Conservation (phyloP, 805 yeast genomes). For the Sugiyamaella smithiae region DNA sequence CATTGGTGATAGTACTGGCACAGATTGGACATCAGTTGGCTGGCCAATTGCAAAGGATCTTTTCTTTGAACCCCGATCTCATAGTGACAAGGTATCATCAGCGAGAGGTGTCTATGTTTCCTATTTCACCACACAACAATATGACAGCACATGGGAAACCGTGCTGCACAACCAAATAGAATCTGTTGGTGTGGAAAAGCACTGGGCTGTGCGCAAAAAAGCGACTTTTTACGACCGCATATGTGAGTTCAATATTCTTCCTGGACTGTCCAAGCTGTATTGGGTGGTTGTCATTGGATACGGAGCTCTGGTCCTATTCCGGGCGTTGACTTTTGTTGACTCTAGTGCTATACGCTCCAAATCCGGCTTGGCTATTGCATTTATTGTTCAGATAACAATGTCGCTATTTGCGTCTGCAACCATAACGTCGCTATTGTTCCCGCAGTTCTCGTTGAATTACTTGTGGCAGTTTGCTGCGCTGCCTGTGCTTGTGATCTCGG, state of each 20-base stretch:
- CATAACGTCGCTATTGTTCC: slow-evolving; percentile 39
- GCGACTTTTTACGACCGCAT: neutral
- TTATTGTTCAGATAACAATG: slow-evolving; percentile 39
- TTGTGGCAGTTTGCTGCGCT: slow-evolving; percentile 39
- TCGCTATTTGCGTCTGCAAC: slow-evolving; percentile 45
- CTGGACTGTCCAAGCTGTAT: slow-evolving; percentile 23
- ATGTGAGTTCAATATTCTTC: slow-evolving; percentile 11
- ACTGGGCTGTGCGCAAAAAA: neutral
- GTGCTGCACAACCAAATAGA: neutral
- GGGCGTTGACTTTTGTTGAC: slow-evolving; percentile 40
- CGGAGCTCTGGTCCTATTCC: slow-evolving; percentile 34
- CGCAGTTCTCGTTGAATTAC: slow-evolving; percentile 33
- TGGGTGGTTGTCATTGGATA: slow-evolving; percentile 29
- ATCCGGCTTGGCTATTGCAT: slow-evolving; percentile 46
- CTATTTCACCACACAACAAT: neutral
- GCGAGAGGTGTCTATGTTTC: slow-evolving; percentile 1
- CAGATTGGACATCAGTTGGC: slow-evolving; percentile 5
- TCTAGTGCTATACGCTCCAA: slow-evolving; percentile 45
- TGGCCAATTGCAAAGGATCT: slow-evolving; percentile 15
- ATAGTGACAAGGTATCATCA: neutral
- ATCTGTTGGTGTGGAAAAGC: neutral
- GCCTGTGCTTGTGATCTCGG: slow-evolving; percentile 42
- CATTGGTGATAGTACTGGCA: neutral
- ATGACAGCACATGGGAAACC: neutral
- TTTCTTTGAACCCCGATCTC: neutral